These are phyloP conservation scores for Talaromyces adpressus DNA, from an alignment of 495 filamentous ascomycete genomes.

Conservation along the genomic window DNA sequence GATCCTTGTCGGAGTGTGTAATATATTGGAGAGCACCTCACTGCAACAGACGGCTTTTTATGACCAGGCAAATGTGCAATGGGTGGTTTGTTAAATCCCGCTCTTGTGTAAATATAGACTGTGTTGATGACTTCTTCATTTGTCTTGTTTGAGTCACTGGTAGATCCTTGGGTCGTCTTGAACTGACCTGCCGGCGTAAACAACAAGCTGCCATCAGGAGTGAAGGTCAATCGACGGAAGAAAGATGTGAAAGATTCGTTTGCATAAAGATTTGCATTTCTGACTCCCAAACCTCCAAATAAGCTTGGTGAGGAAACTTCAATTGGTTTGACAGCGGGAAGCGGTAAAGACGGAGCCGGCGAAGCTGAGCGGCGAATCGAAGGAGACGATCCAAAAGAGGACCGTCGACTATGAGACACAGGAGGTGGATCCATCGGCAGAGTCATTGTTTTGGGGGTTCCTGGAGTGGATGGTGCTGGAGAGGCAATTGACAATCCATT, in stretches of 20 bases:
- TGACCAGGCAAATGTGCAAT: constrained; percentile 97
- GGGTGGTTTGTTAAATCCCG: constrained; percentile 93
- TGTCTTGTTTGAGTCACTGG: constrained; percentile 60
- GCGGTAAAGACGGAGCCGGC: constrained; percentile 87
- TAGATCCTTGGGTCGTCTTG: constrained; percentile 67
- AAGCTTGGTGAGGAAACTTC: constrained; percentile 72
- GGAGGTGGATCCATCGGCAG: constrained; percentile 96
- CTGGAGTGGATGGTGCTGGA: constrained; percentile 83
- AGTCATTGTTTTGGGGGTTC: constrained; percentile 85
- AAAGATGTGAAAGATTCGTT: constrained; percentile 97
- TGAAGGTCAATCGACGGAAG: constrained; percentile 89
- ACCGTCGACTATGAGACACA: constrained; percentile 83
- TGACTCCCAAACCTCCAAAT: constrained; percentile 54
- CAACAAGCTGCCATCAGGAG: constrained; percentile 89
- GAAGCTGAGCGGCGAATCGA: constrained; percentile 83
- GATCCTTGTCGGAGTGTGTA: constrained; percentile 70
- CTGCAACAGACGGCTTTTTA: constrained; percentile 96
- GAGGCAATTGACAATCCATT: constrained; percentile 63
- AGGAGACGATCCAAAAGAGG: constrained; percentile 88
- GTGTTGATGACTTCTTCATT: constrained; percentile 90
- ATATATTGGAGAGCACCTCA: constrained; percentile 85
- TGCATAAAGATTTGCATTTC: constrained; percentile 88
- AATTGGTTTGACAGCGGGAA: constrained; percentile 95
- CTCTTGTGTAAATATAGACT: constrained; percentile 95
- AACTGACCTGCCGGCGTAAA: constrained; percentile 97